Conservation (phyloP, 2,329 filamentous ascomycete genomes). For the Ascochyta pisi region DNA sequence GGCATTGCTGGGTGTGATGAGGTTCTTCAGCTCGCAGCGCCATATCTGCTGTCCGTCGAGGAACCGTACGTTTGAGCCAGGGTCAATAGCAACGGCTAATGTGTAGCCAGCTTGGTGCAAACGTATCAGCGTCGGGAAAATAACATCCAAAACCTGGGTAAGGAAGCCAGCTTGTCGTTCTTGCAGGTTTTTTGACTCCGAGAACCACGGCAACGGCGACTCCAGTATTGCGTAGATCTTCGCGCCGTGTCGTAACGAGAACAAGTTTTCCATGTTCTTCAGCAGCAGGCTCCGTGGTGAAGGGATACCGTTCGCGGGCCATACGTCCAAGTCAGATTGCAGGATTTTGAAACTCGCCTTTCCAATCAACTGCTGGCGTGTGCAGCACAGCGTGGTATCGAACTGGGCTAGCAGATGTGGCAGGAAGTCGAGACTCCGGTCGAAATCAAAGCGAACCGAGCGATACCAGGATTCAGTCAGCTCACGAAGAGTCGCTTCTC, state of each 20-base stretch:
- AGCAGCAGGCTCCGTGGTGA: conserved; percentile 11
- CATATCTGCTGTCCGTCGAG: conserved; percentile 15
- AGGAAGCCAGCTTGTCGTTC: conserved; percentile 16
- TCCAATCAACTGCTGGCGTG: conserved; percentile 8
- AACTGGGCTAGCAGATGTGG: conserved; percentile 14
- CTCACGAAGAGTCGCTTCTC: conserved; percentile 12
- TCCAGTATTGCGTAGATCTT: conserved; percentile 9
- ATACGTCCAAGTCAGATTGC: conserved; percentile 11
- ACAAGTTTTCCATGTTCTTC: conserved; percentile 16
- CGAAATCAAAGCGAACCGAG: conserved; percentile 15
- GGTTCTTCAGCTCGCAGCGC: conserved; percentile 15
- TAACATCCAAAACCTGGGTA: conserved; percentile 4
- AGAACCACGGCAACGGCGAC: conserved; percentile 10
- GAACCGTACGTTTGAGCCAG: conserved; percentile 11
- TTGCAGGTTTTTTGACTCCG: conserved; percentile 5
- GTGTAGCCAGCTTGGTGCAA: conserved; percentile 3
- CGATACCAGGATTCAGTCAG: conserved; percentile 16
- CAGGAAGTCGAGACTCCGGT: conserved; percentile 14
- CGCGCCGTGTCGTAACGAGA: conserved; percentile 8
- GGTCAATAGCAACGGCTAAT: conserved; percentile 8
- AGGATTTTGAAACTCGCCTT: conserved; percentile 15
- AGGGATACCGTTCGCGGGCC: conserved; percentile 10
- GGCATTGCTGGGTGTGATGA: conserved; percentile 15
- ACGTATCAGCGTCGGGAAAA: conserved; percentile 7
- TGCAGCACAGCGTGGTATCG: conserved; percentile 10